Percentiles rank a stretch among this genome's conserved stretches.
Evolutionary conservation across 2,329 filamentous ascomycete species (phyloP).

Genomic region (Hypoxylon sp.): DNA sequence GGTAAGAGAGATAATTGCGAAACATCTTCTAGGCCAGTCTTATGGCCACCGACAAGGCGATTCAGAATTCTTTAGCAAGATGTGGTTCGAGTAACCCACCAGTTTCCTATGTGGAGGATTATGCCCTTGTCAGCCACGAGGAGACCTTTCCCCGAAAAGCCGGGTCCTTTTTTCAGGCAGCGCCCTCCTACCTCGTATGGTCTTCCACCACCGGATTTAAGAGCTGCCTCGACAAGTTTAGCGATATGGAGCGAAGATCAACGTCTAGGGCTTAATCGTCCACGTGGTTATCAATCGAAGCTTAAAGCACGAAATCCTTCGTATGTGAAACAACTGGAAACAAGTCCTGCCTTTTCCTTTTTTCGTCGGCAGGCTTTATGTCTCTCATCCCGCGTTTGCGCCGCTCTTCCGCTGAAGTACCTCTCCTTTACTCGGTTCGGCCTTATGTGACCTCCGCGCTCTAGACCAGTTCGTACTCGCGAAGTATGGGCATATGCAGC

Average conservation of each 20-base stretch:
- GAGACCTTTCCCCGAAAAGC: slow-evolving; percentile 8
- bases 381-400: slow-evolving; percentile 8
- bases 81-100: not conserved
- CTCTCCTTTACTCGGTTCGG: slow-evolving; percentile 11
- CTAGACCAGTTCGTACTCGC: slow-evolving; percentile 3
- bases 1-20: slow-evolving; percentile 23
- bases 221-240: slow-evolving; percentile 6
- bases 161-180: not conserved
- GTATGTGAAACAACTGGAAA: slow-evolving; percentile 5
- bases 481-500: slow-evolving; percentile 23
- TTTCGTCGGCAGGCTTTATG: slow-evolving; percentile 1
- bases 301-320: slow-evolving; percentile 10
- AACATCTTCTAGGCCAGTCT: slow-evolving; percentile 2
- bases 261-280: not conserved
- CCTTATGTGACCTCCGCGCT: slow-evolving; percentile 14
- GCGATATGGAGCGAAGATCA: not conserved
- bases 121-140: slow-evolving; percentile 7
- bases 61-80: slow-evolving; percentile 10
- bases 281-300: slow-evolving; percentile 21
- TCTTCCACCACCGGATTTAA: slow-evolving; percentile 3
- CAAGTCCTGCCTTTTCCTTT: slow-evolving; percentile 10
- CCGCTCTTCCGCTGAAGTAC: not conserved
- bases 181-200: not conserved
- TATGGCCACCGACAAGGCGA: not conserved
- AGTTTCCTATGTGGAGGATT: slow-evolving; percentile 1